Evolutionary conservation across 1,284 basidiomycete genomes (phyloP), one percentile per base, ranked within the genome.

Genomic region (Microbotryum saponariae): DNA sequence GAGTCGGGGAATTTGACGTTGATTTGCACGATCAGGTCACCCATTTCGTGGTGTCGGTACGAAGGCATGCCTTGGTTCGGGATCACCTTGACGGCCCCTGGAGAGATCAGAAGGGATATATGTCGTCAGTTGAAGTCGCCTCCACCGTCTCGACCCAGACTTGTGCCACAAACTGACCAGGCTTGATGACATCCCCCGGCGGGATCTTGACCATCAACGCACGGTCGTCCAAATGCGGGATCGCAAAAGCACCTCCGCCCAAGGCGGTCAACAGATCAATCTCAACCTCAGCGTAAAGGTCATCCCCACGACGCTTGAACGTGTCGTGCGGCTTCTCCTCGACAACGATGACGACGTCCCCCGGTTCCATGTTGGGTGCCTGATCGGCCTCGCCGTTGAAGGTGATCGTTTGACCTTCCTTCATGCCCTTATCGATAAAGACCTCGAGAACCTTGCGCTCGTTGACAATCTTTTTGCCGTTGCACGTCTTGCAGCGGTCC

Each of bases 341-440:
- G 67, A 99, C 82, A 60, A 97, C 89, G 71, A 99, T 98, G 61
- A 97, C 84, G 21, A 99, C 96, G 71, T 99, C 96, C 70, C 96
- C 96, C 1, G 96, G 87, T 62, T 89, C 83, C 46, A 89, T 85
- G 45, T 82, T 86, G 6, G 96, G 94, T 7, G 90, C 85, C 77
- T 99, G 94, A 76, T 99, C 96, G 72, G 89, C 92, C 80, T 98
- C 96, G 62, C 96, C 94, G 62, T 82, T 77, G 79, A 98, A 99
- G 61, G 84, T 85, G 76, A 99, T 92, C 25, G 91, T 93, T 78
- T 97, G 92, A 37, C 96, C 96, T 61, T 88, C 87, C 79, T 91
- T 91, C 96, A 98, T 98, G 61, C 96, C 96, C 82, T 94, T 97
- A 83, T 98, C 96, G 82, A 99, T 90, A 76, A 97, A 91, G 29